phyloP scores from a whole-genome alignment of 2,329 filamentous ascomycete species.

The Neophaeococcomyces aloes region DNA sequence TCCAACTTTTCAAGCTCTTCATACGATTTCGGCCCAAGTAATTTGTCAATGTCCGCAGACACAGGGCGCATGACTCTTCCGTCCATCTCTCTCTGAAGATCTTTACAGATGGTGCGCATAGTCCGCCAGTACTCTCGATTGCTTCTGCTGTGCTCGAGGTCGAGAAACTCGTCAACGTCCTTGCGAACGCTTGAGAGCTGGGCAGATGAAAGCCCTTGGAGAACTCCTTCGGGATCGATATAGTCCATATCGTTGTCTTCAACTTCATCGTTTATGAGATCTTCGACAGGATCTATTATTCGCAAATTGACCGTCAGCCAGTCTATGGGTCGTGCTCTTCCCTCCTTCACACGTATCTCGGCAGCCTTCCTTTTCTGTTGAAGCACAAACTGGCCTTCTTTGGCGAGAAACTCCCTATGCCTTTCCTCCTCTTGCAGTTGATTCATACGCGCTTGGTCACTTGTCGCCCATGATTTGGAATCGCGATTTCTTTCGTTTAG shows the following conservation, averaged over 20 bases:
- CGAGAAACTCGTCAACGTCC: slow-evolving; percentile 69
- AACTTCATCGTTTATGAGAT: slow-evolving; percentile 72
- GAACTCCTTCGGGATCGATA: slow-evolving; percentile 67
- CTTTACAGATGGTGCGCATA: slow-evolving; percentile 71
- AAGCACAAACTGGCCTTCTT: slow-evolving; percentile 91
- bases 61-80: slow-evolving; percentile 72
- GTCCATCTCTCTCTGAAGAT: slow-evolving; percentile 56
- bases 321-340: slow-evolving; percentile 84
- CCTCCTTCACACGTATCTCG: slow-evolving; percentile 83
- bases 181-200: slow-evolving; percentile 67
- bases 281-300: slow-evolving; percentile 73
- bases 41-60: slow-evolving; percentile 73
- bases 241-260: slow-evolving; percentile 66
- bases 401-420: slow-evolving; percentile 73
- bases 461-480: slow-evolving; percentile 20
- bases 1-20: slow-evolving; percentile 81
- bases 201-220: slow-evolving; percentile 57
- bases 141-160: slow-evolving; percentile 63
- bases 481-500: neutral
- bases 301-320: slow-evolving; percentile 84
- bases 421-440: slow-evolving; percentile 65
- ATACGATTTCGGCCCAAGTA: slow-evolving; percentile 73
- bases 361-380: slow-evolving; percentile 98
- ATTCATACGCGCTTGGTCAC: slow-evolving; percentile 38
- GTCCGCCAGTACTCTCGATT: slow-evolving; percentile 89